A percentile compares a stretch with the other conserved stretches of the same genome.
Evolutionary conservation across 805 yeast genomes (phyloP).

Genomic region (Starmerella apis): DNA sequence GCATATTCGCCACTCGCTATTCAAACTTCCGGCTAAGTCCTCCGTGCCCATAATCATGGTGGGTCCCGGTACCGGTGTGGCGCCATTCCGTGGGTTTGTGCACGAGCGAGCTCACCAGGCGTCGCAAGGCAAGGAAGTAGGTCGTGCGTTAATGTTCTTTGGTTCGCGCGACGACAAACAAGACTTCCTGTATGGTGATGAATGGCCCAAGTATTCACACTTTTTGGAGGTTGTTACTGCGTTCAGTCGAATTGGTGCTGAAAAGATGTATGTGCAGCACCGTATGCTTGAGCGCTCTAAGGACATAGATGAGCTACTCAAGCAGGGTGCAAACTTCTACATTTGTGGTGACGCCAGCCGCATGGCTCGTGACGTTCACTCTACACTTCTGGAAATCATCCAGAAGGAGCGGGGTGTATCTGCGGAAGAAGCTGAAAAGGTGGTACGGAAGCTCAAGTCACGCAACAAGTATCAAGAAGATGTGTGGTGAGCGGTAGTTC

Average conservation of each 20-base stretch:
- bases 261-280: slow-evolving; percentile 76
- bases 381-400: slow-evolving; percentile 53
- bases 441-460: slow-evolving; percentile 66
- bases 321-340: slow-evolving; percentile 72
- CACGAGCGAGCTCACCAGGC: slow-evolving; percentile 67
- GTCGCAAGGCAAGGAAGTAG: slow-evolving; percentile 46
- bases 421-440: slow-evolving; percentile 59
- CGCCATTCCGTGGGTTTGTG: slow-evolving; percentile 92
- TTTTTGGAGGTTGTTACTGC: slow-evolving; percentile 59
- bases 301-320: slow-evolving; percentile 43
- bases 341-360: slow-evolving; percentile 95
- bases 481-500: slow-evolving; percentile 57
- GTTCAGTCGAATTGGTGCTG: slow-evolving; percentile 63
- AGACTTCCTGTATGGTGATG: slow-evolving; percentile 78
- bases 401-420: slow-evolving; percentile 52
- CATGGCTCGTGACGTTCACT: slow-evolving; percentile 91
- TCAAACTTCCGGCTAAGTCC: slow-evolving; percentile 83
- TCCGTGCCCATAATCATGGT: slow-evolving; percentile 76
- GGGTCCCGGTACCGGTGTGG: slow-evolving; percentile 98
- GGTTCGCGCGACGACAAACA: slow-evolving; percentile 75
- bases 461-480: slow-evolving; percentile 92
- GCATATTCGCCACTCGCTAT: slow-evolving; percentile 88
- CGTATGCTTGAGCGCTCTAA: slow-evolving; percentile 43
- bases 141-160: slow-evolving; percentile 66
- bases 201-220: slow-evolving; percentile 62